Evolutionary conservation across 495 filamentous ascomycete genomes (phyloP), one percentile per base, ranked within the genome.

Genomic region (Hyaloscypha variabilis): DNA sequence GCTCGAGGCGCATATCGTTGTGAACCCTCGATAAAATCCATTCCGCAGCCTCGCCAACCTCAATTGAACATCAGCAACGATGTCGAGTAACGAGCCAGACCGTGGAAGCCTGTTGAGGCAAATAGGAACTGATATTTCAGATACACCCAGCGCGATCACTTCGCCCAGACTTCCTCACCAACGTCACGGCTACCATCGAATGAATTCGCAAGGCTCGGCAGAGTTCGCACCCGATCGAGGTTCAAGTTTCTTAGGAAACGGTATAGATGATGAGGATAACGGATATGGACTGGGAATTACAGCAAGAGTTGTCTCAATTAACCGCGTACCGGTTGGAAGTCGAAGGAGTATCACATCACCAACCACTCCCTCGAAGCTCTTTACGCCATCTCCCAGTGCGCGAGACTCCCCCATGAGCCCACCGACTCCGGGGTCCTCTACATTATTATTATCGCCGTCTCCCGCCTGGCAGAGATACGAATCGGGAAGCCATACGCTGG

Each of bases 351-450:
- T 25, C n/a, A 55, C 19, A 23, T 36, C 31, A 36, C 52, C 24
- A 5, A 17, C 52, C 28, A 26, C 52, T 25, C 52, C 52, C 28
- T 55, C 24, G 52, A 55, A 55, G 28, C 5, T 24, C 23, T 55
- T 55, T 14, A 55, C 52, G 23, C 52, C 52, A 26, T 28, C 24
- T 23, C 23, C 52, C 23, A 25, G 19, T 8, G 24, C 52, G 24
- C 24, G 28, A 28, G 26, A 28, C 52, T 55, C 52, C 26, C 52
- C 52, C n/a, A 55, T 55, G 52, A 55, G 28, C 10, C 56, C 56
- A 31, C 56, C 31, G 24, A 59, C 56, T 42, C 56, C 56, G 8
- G 28, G 2, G 36, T 59, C 56, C 36, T 36, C 56, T n/a, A 59
- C 31, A n/a, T 13, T n/a, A 8, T 59, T 59, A 31, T 14, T 59